Evolutionary conservation across 2,329 filamentous ascomycete genomes (phyloP).

Genomic region (Scedosporium boydii): DNA sequence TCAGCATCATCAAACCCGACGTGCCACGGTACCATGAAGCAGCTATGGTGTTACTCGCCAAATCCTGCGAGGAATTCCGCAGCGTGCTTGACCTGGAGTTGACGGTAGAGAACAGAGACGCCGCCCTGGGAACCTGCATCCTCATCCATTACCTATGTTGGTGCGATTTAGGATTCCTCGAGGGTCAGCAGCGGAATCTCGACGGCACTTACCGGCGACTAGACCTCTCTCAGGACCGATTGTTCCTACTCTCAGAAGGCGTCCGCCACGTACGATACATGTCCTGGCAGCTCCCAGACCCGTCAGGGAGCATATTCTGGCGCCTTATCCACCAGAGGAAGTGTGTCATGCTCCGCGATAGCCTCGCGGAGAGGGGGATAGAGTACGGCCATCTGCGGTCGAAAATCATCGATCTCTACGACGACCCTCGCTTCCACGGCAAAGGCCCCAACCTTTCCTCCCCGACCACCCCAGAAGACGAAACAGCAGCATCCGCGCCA

Average conservation of each 20-base stretch:
- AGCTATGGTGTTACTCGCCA: slow-evolving; percentile 13
- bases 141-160: slow-evolving; percentile 21
- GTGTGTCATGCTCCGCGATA: slow-evolving; percentile 4
- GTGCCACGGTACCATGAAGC: slow-evolving; percentile 13
- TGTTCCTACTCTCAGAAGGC: slow-evolving; percentile 19
- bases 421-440: slow-evolving; percentile 13
- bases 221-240: slow-evolving; percentile 16
- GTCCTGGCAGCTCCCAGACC: slow-evolving; percentile 14
- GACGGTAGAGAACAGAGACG: slow-evolving; percentile 14
- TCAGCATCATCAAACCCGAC: slow-evolving; percentile 10
- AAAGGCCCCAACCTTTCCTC: background rate
- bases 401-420: slow-evolving; percentile 14
- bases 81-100: slow-evolving; percentile 13
- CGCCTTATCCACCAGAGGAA: background rate
- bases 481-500: background rate
- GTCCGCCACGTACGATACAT: slow-evolving; percentile 17
- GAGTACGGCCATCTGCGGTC: slow-evolving; percentile 10
- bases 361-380: slow-evolving; percentile 11
- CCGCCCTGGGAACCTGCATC: slow-evolving; percentile 15
- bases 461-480: background rate
- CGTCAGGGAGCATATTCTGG: slow-evolving; percentile 12
- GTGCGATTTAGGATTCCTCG: slow-evolving; percentile 17
- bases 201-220: background rate
- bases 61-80: slow-evolving; percentile 16
- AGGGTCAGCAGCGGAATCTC: slow-evolving; percentile 7